Conservation (phyloP, 2,329 filamentous ascomycete species). For the Trichoderma koningii region DNA sequence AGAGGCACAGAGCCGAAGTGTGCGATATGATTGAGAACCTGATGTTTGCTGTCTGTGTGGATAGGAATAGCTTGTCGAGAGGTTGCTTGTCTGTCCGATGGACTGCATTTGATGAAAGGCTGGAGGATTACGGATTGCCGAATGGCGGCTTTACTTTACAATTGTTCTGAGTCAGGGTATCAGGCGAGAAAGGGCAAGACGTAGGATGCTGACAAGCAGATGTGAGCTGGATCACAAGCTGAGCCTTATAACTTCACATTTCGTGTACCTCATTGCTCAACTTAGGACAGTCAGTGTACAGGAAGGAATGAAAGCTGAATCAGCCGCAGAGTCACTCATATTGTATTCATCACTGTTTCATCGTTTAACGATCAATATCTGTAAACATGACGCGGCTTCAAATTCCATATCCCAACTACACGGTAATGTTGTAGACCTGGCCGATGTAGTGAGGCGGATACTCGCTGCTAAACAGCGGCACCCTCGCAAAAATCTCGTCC, state of each 20-base stretch:
- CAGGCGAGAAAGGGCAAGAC: background rate
- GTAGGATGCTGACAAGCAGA: background rate
- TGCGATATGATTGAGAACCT: background rate
- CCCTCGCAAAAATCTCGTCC: background rate
- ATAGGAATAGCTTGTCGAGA: background rate
- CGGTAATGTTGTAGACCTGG: no score
- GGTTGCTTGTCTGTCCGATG: background rate
- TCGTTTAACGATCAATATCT: no score
- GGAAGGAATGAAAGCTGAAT: no score
- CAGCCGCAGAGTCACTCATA: no score
- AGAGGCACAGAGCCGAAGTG: background rate
- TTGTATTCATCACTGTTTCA: no score
- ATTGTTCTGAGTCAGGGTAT: background rate
- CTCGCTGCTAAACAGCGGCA: background rate
- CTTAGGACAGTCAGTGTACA: no score
- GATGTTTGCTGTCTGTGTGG: no score
- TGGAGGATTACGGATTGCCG: conserved; percentile 2
- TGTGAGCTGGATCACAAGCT: background rate
- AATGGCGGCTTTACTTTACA: conserved; percentile 16
- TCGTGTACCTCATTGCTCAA: background rate
- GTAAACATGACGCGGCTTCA: no score
- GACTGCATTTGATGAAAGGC: background rate
- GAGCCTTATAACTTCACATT: background rate
- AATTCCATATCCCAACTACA: background rate
- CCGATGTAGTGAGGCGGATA: background rate